Percentiles rank a stretch among this genome's conserved stretches.
Conservation (phyloP, 306 rosid genomes). For the Hippophae tibetana region DNA sequence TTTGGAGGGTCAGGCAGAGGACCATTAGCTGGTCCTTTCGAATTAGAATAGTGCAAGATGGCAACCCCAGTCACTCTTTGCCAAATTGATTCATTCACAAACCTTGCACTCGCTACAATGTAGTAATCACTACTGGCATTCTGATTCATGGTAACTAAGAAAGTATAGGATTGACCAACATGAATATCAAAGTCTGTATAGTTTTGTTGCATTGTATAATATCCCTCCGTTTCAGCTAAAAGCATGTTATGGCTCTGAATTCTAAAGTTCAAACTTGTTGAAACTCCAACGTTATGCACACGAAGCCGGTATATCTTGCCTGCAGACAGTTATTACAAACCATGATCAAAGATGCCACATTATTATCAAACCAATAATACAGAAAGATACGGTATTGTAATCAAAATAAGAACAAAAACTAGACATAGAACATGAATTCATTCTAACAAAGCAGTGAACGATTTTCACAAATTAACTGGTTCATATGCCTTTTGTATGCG, state of each 20-base stretch:
- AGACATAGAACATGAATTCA: no score
- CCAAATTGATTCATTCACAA: constrained; percentile 84
- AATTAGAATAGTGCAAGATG: constrained; percentile 62
- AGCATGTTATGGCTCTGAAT: constrained; percentile 66
- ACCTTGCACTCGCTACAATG: constrained; percentile 85
- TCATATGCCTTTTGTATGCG: no score
- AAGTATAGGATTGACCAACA: constrained; percentile 83
- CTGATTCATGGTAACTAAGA: constrained; percentile 69
- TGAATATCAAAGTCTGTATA: constrained; percentile 65
- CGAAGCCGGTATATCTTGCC: constrained; percentile 81
- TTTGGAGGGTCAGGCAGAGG: constrained; percentile 75
- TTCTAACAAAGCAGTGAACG: no score
- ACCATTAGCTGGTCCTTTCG: constrained; percentile 69
- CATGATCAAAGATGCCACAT: not conserved
- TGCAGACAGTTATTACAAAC: constrained; percentile 28
- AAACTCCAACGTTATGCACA: constrained; percentile 78
- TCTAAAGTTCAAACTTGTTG: constrained; percentile 77
- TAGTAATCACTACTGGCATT: constrained; percentile 89
- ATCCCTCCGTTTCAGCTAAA: constrained; percentile 74
- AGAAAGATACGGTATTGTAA: no score
- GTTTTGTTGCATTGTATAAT: constrained; percentile 57
- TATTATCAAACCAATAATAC: no score
- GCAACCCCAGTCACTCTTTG: constrained; percentile 83
- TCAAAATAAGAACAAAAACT: no score
- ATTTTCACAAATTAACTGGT: no score